Percentiles rank a stretch among this genome's conserved stretches.
These are phyloP conservation scores for Samsoniella hepiali DNA, from an alignment of 2,329 filamentous ascomycete genomes.

Conservation along the genomic window DNA sequence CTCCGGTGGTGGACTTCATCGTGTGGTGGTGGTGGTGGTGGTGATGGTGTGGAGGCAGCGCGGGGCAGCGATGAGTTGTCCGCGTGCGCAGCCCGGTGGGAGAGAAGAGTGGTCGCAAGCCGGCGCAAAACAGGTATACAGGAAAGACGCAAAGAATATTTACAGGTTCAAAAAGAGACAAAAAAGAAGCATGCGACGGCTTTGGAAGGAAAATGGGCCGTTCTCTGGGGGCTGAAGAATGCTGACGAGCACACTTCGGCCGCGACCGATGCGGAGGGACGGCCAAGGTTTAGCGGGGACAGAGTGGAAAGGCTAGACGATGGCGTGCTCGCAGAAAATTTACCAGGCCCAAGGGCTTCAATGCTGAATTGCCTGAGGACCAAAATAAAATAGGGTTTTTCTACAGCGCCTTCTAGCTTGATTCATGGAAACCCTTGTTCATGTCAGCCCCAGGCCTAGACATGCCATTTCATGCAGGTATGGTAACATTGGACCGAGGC, in stretches of 20 bases:
- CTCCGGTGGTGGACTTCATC: neutral
- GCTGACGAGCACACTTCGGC: conserved; percentile 2
- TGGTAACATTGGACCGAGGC: neutral
- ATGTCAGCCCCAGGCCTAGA: neutral
- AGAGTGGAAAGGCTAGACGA: conserved; percentile 5
- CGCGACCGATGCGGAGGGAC: conserved; percentile 2
- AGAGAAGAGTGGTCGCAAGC: neutral
- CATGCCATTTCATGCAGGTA: conserved; percentile 3
- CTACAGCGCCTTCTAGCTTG: neutral
- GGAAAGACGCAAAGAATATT: neutral
- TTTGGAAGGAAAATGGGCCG: neutral
- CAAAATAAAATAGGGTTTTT: neutral
- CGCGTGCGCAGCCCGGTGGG: neutral
- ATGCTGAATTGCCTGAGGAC: too few relatives aligned
- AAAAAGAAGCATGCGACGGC: neutral
- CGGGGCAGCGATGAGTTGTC: neutral
- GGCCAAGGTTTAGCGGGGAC: conserved; percentile 4
- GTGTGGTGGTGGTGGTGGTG: neutral
- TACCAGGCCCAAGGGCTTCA: neutral
- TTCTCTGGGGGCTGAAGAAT: neutral
- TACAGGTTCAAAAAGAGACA: neutral
- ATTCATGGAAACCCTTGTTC: neutral
- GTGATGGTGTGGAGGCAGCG: neutral
- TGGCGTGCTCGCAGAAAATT: conserved; percentile 15
- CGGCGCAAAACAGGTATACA: neutral